A percentile compares a stretch with the other conserved stretches of the same genome.
phyloP scores from a whole-genome alignment of 768 basidiomycete genomes.

The Thelephora ganbajun region DNA sequence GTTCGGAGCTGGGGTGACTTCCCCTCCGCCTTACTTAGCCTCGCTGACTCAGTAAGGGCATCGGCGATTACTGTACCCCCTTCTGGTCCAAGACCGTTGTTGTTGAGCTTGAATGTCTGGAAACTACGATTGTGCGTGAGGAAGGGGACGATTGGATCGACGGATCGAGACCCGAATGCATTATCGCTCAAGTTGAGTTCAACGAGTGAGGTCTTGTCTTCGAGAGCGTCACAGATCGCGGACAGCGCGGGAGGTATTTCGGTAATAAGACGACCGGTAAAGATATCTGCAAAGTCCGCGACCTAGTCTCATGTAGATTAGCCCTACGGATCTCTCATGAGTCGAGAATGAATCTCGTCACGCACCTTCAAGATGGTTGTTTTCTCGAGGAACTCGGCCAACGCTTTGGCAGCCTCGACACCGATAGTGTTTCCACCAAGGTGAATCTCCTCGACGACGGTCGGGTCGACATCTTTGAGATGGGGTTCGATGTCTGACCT shows the following conservation, averaged over 20 bases:
- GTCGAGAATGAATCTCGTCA: not conserved
- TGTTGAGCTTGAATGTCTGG: slow-evolving; percentile 81
- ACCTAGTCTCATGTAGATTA: slow-evolving; percentile 33
- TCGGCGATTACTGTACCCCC: slow-evolving; percentile 79
- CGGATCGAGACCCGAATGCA: slow-evolving; percentile 90
- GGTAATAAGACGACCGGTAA: slow-evolving; percentile 89
- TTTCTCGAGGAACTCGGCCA: slow-evolving; percentile 65
- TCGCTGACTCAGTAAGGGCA: slow-evolving; percentile 68
- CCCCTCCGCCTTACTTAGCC: slow-evolving; percentile 49
- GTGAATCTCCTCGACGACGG: slow-evolving; percentile 72
- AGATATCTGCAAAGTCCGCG: slow-evolving; percentile 94
- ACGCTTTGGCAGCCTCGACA: slow-evolving; percentile 73
- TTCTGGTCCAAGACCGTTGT: slow-evolving; percentile 89
- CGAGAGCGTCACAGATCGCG: slow-evolving; percentile 79
- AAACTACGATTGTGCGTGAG: slow-evolving; percentile 72
- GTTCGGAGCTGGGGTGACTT: slow-evolving; percentile 58
- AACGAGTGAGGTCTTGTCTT: slow-evolving; percentile 63
- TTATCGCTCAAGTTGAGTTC: slow-evolving; percentile 92
- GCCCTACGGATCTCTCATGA: not conserved
- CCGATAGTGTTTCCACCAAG: slow-evolving; percentile 92
- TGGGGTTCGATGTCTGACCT: slow-evolving; percentile 63
- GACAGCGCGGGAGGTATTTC: slow-evolving; percentile 88
- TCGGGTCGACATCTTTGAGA: slow-evolving; percentile 49
- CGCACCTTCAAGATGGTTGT: slow-evolving; percentile 59
- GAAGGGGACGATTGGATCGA: slow-evolving; percentile 87